phyloP scores from a whole-genome alignment of 2,329 filamentous ascomycete species.

The Colletotrichum eleusines region DNA sequence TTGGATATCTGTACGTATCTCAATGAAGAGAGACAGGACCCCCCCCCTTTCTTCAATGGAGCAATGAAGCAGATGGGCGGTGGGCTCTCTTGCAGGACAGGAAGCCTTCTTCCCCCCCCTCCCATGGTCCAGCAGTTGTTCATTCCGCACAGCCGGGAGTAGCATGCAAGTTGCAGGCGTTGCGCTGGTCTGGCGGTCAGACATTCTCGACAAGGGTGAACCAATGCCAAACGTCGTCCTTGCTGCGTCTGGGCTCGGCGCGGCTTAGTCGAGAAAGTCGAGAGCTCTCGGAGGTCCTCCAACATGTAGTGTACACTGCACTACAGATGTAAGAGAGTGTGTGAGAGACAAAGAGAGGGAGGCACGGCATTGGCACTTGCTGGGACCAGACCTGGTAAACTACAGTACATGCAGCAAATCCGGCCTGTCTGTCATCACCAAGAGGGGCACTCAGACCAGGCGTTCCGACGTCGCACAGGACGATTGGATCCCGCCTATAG shows the following conservation, averaged over 20 bases:
- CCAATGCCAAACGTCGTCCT: not conserved
- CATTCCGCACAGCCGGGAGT: not conserved
- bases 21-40: not conserved
- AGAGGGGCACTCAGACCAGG: constrained; percentile 41
- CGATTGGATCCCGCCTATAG: constrained; percentile 39
- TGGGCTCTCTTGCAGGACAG: constrained; percentile 14
- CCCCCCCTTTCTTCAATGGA: constrained; percentile 15
- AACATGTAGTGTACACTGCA: not conserved
- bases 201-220: not conserved
- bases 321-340: not conserved
- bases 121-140: not conserved
- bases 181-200: constrained; percentile 20
- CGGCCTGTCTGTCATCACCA: constrained; percentile 33
- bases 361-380: not conserved
- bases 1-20: not conserved
- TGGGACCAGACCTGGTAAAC: not conserved
- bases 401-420: constrained; percentile 16
- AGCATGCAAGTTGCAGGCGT: not conserved
- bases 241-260: not conserved
- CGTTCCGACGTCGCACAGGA: constrained; percentile 40
- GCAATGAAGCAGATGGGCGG: constrained; percentile 39
- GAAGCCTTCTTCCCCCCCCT: not conserved
- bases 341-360: too few relatives aligned
- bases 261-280: not conserved
- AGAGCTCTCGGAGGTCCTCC: not conserved